Conservation (phyloP, 257 asterid species). For the Linaria vulgaris region DNA sequence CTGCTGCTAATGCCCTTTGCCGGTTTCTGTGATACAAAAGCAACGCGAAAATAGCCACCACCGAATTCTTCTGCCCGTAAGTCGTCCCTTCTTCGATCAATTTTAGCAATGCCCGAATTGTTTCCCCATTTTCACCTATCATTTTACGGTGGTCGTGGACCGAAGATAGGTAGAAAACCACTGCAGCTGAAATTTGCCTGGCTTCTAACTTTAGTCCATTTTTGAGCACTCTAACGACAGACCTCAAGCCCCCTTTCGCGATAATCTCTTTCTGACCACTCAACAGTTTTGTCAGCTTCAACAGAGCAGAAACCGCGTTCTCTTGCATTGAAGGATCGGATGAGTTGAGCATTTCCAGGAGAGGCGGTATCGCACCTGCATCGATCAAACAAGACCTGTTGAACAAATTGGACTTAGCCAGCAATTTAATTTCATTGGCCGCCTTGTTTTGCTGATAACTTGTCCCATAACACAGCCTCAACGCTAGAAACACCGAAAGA, state of each 20-base stretch:
- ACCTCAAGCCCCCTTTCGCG: conserved; percentile 38
- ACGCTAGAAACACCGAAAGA: conserved; percentile 42
- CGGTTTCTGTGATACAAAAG: conserved; percentile 44
- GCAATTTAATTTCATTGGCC: conserved; percentile 61
- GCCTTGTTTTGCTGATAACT: conserved; percentile 54
- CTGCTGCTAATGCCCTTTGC: conserved; percentile 39
- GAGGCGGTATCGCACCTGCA: conserved; percentile 50
- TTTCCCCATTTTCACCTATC: conserved; percentile 47
- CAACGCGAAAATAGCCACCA: conserved; percentile 59
- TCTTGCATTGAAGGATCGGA: conserved; percentile 52
- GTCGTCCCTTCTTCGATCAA: conserved; percentile 48
- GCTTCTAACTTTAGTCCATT: conserved; percentile 48
- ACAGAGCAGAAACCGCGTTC: conserved; percentile 52
- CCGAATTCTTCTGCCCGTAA: conserved; percentile 66
- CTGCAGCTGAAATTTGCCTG: conserved; percentile 66
- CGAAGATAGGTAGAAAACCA: conserved; percentile 59
- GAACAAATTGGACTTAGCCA: conserved; percentile 63
- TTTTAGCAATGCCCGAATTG: conserved; percentile 46
- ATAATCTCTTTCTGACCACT: conserved; percentile 54
- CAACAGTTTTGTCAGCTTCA: conserved; percentile 68
- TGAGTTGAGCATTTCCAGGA: conserved; percentile 41
- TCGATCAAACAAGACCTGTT: conserved; percentile 54
- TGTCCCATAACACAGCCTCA: conserved; percentile 47
- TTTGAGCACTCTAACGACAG: conserved; percentile 41
- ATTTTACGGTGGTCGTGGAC: conserved; percentile 44